Percentiles rank a stretch among this genome's conserved stretches.
These are phyloP conservation scores for Saccharomyces pastorianus DNA, from an alignment of 1,139 yeast species.

Conservation along the genomic window DNA sequence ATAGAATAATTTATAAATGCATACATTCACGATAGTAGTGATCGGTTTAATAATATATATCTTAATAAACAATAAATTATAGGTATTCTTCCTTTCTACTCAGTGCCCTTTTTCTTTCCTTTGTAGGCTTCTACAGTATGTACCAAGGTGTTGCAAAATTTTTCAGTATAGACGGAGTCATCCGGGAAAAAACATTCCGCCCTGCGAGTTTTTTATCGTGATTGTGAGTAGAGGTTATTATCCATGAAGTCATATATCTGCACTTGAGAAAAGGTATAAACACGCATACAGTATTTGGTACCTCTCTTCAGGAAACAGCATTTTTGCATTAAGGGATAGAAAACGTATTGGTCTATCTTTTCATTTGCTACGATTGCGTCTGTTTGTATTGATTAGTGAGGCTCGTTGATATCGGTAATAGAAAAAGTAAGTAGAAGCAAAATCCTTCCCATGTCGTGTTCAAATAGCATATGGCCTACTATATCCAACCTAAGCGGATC, in stretches of 20 bases:
- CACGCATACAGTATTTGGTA: too few species aligned
- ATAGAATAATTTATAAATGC: neutral
- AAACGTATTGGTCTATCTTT: neutral
- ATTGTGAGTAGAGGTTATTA: neutral
- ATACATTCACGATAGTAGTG: neutral
- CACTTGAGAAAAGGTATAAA: too few species aligned
- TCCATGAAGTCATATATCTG: neutral
- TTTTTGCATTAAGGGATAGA: too few species aligned
- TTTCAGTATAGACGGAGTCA: neutral
- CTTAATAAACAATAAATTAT: neutral
- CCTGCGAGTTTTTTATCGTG: neutral
- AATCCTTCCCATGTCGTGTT: slow-evolving; percentile 11
- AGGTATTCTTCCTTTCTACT: too few species aligned
- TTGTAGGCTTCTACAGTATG: neutral
- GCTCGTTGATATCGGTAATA: neutral
- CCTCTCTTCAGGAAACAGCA: too few species aligned
- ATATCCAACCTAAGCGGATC: slow-evolving; percentile 38
- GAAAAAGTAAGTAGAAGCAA: neutral
- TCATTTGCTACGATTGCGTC: neutral
- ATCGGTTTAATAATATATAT: neutral
- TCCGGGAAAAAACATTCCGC: neutral
- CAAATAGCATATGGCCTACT: slow-evolving; percentile 20
- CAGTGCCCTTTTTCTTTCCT: neutral
- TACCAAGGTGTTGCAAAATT: neutral
- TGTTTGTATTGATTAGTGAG: neutral